A percentile compares a stretch with the other conserved stretches of the same genome.
phyloP scores from a whole-genome alignment of 2,329 filamentous ascomycete species.

The Nothophaeocryptopus gaeumannii region DNA sequence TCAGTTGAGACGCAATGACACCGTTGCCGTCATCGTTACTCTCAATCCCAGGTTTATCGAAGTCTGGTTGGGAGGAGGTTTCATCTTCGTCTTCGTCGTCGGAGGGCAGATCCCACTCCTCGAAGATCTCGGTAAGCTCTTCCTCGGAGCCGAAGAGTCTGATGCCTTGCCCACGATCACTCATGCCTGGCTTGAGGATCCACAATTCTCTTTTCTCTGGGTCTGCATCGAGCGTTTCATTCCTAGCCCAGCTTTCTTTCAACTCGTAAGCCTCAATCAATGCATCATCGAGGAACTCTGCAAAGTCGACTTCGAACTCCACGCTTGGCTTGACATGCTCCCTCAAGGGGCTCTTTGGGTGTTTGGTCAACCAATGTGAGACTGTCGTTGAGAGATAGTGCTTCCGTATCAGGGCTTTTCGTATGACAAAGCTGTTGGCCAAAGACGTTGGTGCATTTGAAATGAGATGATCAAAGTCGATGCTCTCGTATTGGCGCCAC shows the following conservation, averaged over 20 bases:
- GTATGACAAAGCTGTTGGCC: slow-evolving; percentile 88
- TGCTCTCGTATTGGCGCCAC: slow-evolving; percentile 79
- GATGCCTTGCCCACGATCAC: slow-evolving; percentile 91
- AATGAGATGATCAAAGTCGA: slow-evolving; percentile 77
- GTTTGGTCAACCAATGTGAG: slow-evolving; percentile 79
- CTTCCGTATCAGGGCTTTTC: slow-evolving; percentile 94
- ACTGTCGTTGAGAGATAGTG: slow-evolving; percentile 87
- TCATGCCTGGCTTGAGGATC: slow-evolving; percentile 98
- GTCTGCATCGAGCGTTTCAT: slow-evolving; percentile 48
- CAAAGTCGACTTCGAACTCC: slow-evolving; percentile 92
- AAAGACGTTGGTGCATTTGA: slow-evolving; percentile 61
- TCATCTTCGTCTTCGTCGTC: slow-evolving; percentile 61
- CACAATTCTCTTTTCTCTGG: slow-evolving; percentile 68
- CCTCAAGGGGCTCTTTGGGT: slow-evolving; percentile 67
- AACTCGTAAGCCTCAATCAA: slow-evolving; percentile 82
- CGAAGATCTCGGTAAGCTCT: slow-evolving; percentile 82
- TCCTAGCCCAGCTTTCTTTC: slow-evolving; percentile 70
- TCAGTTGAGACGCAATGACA: slow-evolving; percentile 83
- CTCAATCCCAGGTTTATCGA: too few relatives aligned
- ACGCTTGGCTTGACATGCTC: slow-evolving; percentile 73
- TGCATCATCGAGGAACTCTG: slow-evolving; percentile 93
- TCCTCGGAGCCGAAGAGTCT: slow-evolving; percentile 81
- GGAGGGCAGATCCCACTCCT: slow-evolving; percentile 79
- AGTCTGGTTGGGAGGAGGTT: slow-evolving; percentile 3
- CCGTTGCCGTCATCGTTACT: slow-evolving; percentile 42